Evolutionary conservation across 140 eudicot genomes (phyloP).

Genomic region (Anethum foeniculum): DNA sequence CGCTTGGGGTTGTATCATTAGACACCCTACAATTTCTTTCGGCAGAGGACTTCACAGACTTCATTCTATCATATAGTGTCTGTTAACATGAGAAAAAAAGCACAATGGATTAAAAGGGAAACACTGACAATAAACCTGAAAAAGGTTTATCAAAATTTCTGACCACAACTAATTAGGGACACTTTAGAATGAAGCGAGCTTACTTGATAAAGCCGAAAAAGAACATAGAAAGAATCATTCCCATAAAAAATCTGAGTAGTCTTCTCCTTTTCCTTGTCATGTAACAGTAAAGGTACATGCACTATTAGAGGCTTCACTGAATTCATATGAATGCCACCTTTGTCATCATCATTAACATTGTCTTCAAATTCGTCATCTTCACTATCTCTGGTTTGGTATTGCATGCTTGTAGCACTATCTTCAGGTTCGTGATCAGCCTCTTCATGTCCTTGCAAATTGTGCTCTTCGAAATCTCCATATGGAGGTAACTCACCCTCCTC

Average conservation of each 20-base stretch:
- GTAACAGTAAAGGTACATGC: constrained; percentile 32
- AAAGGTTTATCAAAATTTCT: background rate
- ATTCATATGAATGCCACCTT: constrained; percentile 25
- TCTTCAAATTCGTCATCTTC: constrained; percentile 64
- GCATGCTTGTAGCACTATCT: constrained; percentile 20
- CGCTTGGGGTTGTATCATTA: constrained; percentile 27
- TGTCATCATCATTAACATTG: constrained; percentile 37
- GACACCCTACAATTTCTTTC: constrained; percentile 40
- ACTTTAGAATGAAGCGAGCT: constrained; percentile 3
- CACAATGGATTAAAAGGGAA: constrained; percentile 1
- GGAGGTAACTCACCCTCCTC: constrained; percentile 77
- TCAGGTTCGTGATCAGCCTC: constrained; percentile 23
- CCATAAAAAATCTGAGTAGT: constrained; percentile 60
- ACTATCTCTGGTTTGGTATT: constrained; percentile 35
- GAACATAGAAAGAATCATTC: constrained; percentile 80
- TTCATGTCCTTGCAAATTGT: constrained; percentile 29
- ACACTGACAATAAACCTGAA: background rate
- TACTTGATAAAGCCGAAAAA: constrained; percentile 92
- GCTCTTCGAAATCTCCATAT: constrained; percentile 34
- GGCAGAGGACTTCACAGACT: constrained; percentile 43
- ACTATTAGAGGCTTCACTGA: constrained; percentile 60
- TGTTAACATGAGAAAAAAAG: constrained; percentile 9
- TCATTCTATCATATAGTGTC: constrained; percentile 54
- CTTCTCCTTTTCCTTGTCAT: constrained; percentile 36
- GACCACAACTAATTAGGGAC: background rate